phyloP scores from a whole-genome alignment of 768 basidiomycete genomes.

The Tricholoma bakamatsutake region DNA sequence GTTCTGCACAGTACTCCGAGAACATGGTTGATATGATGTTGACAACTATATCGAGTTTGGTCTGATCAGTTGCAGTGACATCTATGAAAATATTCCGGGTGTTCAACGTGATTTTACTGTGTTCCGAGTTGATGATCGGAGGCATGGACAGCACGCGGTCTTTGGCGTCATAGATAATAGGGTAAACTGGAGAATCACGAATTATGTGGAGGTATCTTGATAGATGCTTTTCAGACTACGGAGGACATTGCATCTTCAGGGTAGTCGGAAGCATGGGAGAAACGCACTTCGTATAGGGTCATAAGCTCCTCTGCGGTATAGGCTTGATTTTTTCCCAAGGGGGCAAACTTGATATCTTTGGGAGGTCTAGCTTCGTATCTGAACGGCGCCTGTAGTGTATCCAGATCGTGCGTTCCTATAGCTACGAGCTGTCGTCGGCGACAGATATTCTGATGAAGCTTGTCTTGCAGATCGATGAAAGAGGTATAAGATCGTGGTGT shows the following conservation, averaged over 20 bases:
- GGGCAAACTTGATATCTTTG: slow-evolving; percentile 86
- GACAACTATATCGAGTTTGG: slow-evolving; percentile 92
- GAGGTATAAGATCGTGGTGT: slow-evolving; percentile 86
- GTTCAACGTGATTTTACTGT: slow-evolving; percentile 93
- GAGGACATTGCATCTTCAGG: background rate
- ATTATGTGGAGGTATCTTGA: slow-evolving; percentile 88
- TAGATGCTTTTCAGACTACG: slow-evolving; percentile 87
- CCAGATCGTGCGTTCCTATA: slow-evolving; percentile 96
- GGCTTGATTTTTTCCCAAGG: slow-evolving; percentile 70
- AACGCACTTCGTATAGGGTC: slow-evolving; percentile 82
- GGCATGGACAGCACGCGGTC: slow-evolving; percentile 94
- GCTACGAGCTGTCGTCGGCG: slow-evolving; percentile 86
- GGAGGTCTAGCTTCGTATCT: slow-evolving; percentile 79
- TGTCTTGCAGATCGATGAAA: slow-evolving; percentile 99
- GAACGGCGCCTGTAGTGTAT: slow-evolving; percentile 84
- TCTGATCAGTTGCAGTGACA: slow-evolving; percentile 93
- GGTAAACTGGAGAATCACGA: slow-evolving; percentile 92
- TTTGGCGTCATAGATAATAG: slow-evolving; percentile 90
- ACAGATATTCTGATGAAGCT: slow-evolving; percentile 94
- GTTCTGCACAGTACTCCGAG: slow-evolving; percentile 89
- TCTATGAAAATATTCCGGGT: slow-evolving; percentile 96
- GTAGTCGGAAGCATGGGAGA: background rate
- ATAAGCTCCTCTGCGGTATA: slow-evolving; percentile 91
- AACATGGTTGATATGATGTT: slow-evolving; percentile 98
- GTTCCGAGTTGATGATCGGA: slow-evolving; percentile 96